Percentiles rank a stretch among this genome's conserved stretches.
Conservation (phyloP, 2,329 filamentous ascomycete genomes). For the Penicillium sp. region DNA sequence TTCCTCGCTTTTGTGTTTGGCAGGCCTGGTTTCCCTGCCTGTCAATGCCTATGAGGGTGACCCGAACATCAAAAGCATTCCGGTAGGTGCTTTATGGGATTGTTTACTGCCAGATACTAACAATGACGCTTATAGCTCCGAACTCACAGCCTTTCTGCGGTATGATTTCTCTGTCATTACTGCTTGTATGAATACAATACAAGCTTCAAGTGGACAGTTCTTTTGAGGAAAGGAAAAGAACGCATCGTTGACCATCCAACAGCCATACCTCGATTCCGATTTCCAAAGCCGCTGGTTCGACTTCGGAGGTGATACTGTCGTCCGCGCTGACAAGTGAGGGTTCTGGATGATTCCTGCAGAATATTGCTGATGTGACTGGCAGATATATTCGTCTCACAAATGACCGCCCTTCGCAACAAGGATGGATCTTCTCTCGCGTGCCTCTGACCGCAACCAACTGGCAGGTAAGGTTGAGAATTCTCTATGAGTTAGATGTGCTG, state of each 20-base stretch:
- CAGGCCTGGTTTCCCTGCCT: constrained; percentile 30
- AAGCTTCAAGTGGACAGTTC: no score
- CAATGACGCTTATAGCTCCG: constrained; percentile 60
- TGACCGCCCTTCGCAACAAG: constrained; percentile 81
- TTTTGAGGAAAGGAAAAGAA: not conserved
- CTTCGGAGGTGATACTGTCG: constrained; percentile 91
- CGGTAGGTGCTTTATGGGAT: constrained; percentile 46
- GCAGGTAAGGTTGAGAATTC: constrained; percentile 61
- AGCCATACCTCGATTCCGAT: constrained; percentile 97
- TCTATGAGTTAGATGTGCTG: not conserved
- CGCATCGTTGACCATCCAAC: constrained; percentile 15
- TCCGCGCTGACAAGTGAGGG: constrained; percentile 58
- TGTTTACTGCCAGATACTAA: constrained; percentile 13
- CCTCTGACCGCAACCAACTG: constrained; percentile 96
- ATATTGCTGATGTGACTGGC: constrained; percentile 4
- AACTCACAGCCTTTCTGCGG: constrained; percentile 76
- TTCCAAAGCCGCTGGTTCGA: constrained; percentile 99
- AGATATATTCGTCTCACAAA: constrained; percentile 91
- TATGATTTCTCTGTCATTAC: constrained; percentile 48
- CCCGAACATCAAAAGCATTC: constrained; percentile 58
- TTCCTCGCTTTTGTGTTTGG: constrained; percentile 33
- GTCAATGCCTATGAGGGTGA: constrained; percentile 44
- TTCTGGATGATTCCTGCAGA: constrained; percentile 1
- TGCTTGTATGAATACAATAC: no score
- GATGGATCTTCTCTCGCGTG: constrained; percentile 90